These are phyloP conservation scores for Myxozyma kluyveri DNA, from an alignment of 805 yeast species.

Conservation along the genomic window DNA sequence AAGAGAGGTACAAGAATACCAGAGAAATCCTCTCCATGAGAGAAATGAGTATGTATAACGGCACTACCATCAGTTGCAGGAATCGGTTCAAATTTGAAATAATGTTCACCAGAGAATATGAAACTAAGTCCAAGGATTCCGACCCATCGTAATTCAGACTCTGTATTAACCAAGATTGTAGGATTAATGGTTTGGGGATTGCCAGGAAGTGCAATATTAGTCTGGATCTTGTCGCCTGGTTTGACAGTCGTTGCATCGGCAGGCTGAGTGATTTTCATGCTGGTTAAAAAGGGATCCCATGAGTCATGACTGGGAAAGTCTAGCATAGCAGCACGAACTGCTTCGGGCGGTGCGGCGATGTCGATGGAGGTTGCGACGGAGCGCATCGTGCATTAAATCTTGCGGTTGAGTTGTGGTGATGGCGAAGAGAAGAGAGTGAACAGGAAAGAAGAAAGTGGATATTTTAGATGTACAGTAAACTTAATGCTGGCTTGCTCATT, in stretches of 20 bases:
- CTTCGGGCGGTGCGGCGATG: slow-evolving; percentile 4
- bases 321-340: slow-evolving; percentile 5
- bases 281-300: slow-evolving; percentile 5
- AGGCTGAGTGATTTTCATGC: slow-evolving; percentile 1
- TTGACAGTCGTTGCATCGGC: neutral
- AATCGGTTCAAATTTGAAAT: slow-evolving; percentile 2
- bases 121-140: slow-evolving; percentile 1
- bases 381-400: neutral
- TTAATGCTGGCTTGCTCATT: no score
- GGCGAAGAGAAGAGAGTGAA: neutral
- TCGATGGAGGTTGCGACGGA: neutral
- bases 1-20: neutral
- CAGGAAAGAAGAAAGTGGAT: neutral
- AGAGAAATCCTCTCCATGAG: slow-evolving; percentile 1
- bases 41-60: neutral
- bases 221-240: slow-evolving; percentile 1
- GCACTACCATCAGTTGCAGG: neutral
- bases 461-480: no score
- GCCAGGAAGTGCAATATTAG: neutral
- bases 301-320: slow-evolving; percentile 3
- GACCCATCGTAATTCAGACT: slow-evolving; percentile 1
- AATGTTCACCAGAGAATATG: slow-evolving; percentile 1
- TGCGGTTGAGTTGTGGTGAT: no score
- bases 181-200: slow-evolving; percentile 3
- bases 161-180: slow-evolving; percentile 2